Evolutionary conservation across 192 early-diverging fungal genomes (phyloP).

Genomic region (Coemansia sp.): DNA sequence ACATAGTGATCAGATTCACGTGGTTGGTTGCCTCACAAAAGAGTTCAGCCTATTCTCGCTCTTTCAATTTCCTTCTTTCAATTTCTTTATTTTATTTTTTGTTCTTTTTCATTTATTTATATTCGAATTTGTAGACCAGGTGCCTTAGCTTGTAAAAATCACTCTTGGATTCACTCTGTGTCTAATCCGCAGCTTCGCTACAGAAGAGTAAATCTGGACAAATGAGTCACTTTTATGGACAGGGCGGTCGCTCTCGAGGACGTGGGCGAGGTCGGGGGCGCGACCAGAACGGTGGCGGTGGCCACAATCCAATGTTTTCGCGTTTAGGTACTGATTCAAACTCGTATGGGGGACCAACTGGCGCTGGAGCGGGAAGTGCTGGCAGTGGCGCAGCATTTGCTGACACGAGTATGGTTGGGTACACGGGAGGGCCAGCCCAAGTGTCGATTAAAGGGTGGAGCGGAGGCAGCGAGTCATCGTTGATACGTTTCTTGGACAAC

Average conservation of each 20-base stretch:
- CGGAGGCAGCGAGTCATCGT: constrained; percentile 42
- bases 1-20: not conserved
- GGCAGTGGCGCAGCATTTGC: constrained; percentile 28
- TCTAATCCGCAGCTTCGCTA: not conserved
- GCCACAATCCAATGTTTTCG: constrained; percentile 38
- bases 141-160: not conserved
- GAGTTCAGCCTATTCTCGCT: not conserved
- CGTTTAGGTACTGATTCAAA: constrained; percentile 23
- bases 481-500: constrained; percentile 42
- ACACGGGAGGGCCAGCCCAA: constrained; percentile 32
- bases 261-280: constrained; percentile 44
- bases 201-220: not conserved
- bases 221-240: constrained; percentile 32
- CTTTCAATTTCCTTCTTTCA: not conserved
- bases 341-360: constrained; percentile 1
- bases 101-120: not conserved
- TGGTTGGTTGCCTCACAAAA: not conserved
- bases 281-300: constrained; percentile 25
- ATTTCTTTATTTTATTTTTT: not conserved
- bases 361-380: not conserved
- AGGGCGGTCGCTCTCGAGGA: constrained; percentile 29
- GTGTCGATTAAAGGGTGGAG: constrained; percentile 53
- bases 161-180: not conserved
- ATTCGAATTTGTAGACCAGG: constrained; percentile 1
- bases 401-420: constrained; percentile 25